Conservation (phyloP, 176 grass and related monocot genomes). For the Alloteropsis semialata region DNA sequence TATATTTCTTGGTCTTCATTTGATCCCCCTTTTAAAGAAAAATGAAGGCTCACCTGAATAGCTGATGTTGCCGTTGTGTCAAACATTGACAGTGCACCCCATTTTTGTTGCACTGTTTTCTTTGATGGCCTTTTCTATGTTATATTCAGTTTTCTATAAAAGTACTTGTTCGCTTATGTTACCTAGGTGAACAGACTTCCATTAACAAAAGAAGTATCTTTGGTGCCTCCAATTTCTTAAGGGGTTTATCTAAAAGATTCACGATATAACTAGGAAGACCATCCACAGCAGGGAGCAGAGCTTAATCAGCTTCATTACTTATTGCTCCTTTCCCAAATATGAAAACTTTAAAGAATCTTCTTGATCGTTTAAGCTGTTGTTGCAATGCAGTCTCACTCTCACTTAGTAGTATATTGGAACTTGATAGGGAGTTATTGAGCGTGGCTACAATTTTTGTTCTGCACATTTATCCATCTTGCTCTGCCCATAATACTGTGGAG, state of each 20-base stretch:
- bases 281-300: neutral
- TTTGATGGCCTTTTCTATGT: neutral
- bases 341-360: neutral
- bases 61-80: neutral
- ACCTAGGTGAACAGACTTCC: neutral
- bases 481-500: conserved; percentile 3
- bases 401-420: neutral
- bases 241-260: no score
- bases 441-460: neutral
- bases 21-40: neutral
- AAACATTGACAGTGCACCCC: neutral
- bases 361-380: neutral
- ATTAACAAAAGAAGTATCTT: neutral
- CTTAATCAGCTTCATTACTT: neutral
- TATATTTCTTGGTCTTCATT: conserved; percentile 3
- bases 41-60: neutral
- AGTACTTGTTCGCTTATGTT: neutral
- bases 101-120: conserved; percentile 1
- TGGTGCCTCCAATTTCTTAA: no score
- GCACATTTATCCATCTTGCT: neutral
- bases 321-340: neutral
- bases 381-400: neutral
- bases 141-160: neutral
- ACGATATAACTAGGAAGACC: no score
- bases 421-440: neutral